These are phyloP conservation scores for Apiotrichum gamsii DNA, from an alignment of 1,284 basidiomycete species.

Conservation along the genomic window DNA sequence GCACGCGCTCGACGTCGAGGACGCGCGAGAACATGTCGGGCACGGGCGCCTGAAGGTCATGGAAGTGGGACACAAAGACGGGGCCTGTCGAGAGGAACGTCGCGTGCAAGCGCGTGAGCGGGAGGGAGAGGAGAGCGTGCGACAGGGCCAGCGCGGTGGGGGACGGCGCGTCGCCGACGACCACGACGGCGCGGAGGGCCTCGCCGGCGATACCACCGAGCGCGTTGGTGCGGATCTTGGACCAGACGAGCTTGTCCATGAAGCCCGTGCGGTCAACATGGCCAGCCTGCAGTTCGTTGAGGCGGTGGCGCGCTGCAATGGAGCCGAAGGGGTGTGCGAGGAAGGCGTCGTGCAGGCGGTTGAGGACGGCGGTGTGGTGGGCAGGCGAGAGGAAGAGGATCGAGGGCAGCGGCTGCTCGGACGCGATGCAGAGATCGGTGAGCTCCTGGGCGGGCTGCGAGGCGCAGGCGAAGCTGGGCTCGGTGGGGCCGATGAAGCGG, in stretches of 20 bases:
- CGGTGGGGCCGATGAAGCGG: slow-evolving; percentile 31
- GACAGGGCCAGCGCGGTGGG: slow-evolving; percentile 24
- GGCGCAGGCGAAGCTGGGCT: slow-evolving; percentile 5
- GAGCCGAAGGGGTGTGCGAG: slow-evolving; percentile 21
- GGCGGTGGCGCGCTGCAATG: slow-evolving; percentile 34
- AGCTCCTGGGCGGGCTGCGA: slow-evolving; percentile 25
- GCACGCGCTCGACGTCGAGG: slow-evolving; percentile 13
- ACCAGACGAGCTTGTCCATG: slow-evolving; percentile 33
- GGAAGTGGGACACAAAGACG: slow-evolving; percentile 37
- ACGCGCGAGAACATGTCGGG: slow-evolving; percentile 16
- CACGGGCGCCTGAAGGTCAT: slow-evolving; percentile 37
- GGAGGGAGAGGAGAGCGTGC: slow-evolving; percentile 36
- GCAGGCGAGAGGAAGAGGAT: slow-evolving; percentile 35
- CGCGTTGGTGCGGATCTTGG: slow-evolving; percentile 17
- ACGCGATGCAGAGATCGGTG: slow-evolving; percentile 13
- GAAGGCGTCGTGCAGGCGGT: slow-evolving; percentile 22
- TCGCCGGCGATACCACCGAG: slow-evolving; percentile 29
- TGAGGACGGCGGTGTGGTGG: slow-evolving; percentile 29
- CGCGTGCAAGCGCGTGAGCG: slow-evolving; percentile 30
- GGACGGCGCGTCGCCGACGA: slow-evolving; percentile 29
- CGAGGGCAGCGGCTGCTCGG: slow-evolving; percentile 26
- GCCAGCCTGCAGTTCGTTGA: slow-evolving; percentile 28
- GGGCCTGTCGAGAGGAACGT: slow-evolving; percentile 33
- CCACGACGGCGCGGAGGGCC: slow-evolving; percentile 27
- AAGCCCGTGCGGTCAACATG: slow-evolving; percentile 28